phyloP scores from a whole-genome alignment of 2,329 filamentous ascomycete species.

The Ilyonectria destructans region DNA sequence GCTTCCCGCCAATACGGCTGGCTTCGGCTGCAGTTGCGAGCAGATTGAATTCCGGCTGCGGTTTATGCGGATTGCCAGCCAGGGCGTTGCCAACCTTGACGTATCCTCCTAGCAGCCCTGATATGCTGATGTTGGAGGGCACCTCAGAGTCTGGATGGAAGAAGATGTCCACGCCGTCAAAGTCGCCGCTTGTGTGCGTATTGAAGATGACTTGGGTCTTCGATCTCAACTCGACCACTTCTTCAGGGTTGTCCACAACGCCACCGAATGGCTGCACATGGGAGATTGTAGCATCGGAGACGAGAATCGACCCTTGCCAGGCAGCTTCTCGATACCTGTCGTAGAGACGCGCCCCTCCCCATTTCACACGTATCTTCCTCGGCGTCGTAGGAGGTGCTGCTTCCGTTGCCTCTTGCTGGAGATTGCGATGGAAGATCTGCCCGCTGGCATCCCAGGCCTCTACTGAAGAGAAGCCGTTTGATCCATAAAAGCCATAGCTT shows the following conservation, averaged over 20 bases:
- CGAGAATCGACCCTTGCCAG: slow-evolving; percentile 50
- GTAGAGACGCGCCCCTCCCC: slow-evolving; percentile 54
- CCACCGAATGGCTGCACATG: slow-evolving; percentile 47
- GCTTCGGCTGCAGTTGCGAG: slow-evolving; percentile 32
- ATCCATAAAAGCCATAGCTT: slow-evolving; percentile 47
- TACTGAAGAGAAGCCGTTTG: slow-evolving; percentile 47
- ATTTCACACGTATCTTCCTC: slow-evolving; percentile 48
- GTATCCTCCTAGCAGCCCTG: slow-evolving; percentile 49
- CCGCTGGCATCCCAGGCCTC: slow-evolving; percentile 52
- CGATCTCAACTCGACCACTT: slow-evolving; percentile 30
- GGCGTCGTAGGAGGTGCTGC: neutral
- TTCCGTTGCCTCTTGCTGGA: slow-evolving; percentile 41
- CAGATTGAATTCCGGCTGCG: slow-evolving; percentile 45
- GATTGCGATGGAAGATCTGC: slow-evolving; percentile 44
- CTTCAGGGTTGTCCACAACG: slow-evolving; percentile 44
- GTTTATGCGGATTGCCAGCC: slow-evolving; percentile 48
- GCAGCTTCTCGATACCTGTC: slow-evolving; percentile 54
- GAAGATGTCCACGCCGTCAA: slow-evolving; percentile 50
- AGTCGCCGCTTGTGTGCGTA: slow-evolving; percentile 51
- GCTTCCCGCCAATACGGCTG: slow-evolving; percentile 34
- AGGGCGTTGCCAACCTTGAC: slow-evolving; percentile 52
- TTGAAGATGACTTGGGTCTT: slow-evolving; percentile 42
- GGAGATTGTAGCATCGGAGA: slow-evolving; percentile 38
- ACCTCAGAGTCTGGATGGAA: slow-evolving; percentile 18
- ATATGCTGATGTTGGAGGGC: slow-evolving; percentile 38